Evolutionary conservation across 2,329 filamentous ascomycete genomes (phyloP).

Genomic region (Paecilomyces sp.): DNA sequence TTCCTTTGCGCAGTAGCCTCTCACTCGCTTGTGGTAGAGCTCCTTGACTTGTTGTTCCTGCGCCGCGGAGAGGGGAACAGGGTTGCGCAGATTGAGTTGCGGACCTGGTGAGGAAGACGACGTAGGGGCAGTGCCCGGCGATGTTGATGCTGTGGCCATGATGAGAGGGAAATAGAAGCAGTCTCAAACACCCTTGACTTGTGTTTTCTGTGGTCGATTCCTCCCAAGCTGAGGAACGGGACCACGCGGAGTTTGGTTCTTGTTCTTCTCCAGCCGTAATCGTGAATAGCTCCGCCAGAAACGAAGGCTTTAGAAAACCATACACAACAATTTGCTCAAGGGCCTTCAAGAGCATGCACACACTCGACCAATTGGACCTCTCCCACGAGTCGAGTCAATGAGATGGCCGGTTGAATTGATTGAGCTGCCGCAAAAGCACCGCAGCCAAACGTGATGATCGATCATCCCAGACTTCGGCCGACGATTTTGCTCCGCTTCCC

Average conservation of each 20-base stretch:
- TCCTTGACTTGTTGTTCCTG: slow-evolving; percentile 79
- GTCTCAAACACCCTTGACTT: no score
- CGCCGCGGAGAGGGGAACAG: slow-evolving; percentile 71
- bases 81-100: slow-evolving; percentile 53
- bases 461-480: not conserved
- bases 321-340: not conserved
- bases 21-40: slow-evolving; percentile 72
- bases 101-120: slow-evolving; percentile 5
- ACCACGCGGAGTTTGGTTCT: not conserved
- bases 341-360: not conserved
- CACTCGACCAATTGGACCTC: not conserved
- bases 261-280: not conserved
- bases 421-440: not conserved
- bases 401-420: not conserved
- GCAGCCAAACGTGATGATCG: not conserved
- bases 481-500: not conserved
- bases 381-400: not conserved
- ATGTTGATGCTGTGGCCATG: slow-evolving; percentile 9
- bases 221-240: not conserved
- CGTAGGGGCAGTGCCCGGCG: slow-evolving; percentile 14
- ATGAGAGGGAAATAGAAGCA: slow-evolving; percentile 1
- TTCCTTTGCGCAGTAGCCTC: slow-evolving; percentile 66
- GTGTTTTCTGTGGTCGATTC: not conserved
- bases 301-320: not conserved
- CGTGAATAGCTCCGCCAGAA: not conserved